Percentiles rank a stretch among this genome's conserved stretches.
Conservation (phyloP, 495 filamentous ascomycete species). For the Staphylotrichum longicolle region DNA sequence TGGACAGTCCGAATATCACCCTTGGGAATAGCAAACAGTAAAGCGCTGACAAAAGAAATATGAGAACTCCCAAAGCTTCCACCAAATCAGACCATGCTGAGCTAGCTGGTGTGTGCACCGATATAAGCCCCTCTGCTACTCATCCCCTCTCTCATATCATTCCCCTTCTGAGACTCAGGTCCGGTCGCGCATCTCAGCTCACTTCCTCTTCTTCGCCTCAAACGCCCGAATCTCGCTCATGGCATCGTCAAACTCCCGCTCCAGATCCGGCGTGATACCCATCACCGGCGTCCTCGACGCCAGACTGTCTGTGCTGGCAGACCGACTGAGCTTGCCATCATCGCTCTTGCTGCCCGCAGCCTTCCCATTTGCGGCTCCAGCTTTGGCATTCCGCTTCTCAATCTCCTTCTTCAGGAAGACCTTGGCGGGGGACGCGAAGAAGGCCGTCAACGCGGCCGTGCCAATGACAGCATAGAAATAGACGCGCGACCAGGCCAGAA, state of each 20-base stretch:
- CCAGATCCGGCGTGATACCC: constrained; percentile 75
- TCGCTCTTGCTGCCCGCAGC: constrained; percentile 2
- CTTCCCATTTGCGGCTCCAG: constrained; percentile 25
- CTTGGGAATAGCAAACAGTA: too few relatives aligned
- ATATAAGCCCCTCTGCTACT: background rate
- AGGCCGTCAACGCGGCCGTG: constrained; percentile 59
- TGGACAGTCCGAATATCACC: too few relatives aligned
- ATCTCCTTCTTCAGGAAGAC: constrained; percentile 55
- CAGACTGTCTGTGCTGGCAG: constrained; percentile 42
- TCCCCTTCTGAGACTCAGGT: background rate
- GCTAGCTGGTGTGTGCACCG: background rate
- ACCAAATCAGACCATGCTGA: background rate
- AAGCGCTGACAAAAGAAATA: too few relatives aligned
- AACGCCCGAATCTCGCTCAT: constrained; percentile 69
- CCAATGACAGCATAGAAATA: constrained; percentile 82
- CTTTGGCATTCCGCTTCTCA: constrained; percentile 53
- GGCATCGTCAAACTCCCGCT: constrained; percentile 74
- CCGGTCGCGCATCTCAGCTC: background rate
- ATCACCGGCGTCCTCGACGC: constrained; percentile 55
- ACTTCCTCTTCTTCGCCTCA: constrained; percentile 41
- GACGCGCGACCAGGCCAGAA: constrained; percentile 76
- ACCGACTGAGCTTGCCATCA: constrained; percentile 28
- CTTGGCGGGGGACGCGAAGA: constrained; percentile 80
- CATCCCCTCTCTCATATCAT: background rate
- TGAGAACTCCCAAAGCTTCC: background rate